Evolutionary conservation across 345 rosid species (phyloP), one percentile per base, ranked within the genome.

Genomic region (Brassica juncea): DNA sequence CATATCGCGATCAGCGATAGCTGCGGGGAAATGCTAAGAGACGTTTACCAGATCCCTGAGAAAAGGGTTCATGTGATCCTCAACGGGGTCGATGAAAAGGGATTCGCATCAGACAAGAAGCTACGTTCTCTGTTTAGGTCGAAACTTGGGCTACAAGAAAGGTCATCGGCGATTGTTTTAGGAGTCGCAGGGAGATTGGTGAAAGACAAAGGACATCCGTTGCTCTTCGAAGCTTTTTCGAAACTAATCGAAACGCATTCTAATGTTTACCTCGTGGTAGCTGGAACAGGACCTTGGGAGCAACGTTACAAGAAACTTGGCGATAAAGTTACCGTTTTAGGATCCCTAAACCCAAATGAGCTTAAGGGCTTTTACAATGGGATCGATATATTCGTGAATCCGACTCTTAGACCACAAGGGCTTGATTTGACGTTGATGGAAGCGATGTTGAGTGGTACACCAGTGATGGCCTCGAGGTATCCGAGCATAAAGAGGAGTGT

Each of bases 1-100:
- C 99, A 95, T 27, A 86, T 95, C 0, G 99, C 99, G 0, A 93
- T 91, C 63, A 95, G 98, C 16, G 93, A 93, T 82, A 95, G 99
- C 39, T 93, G 98, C 15, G 99, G 99, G 0, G 99, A 95, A 77
- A 94, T 94, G 90, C 75, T 94, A 7, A 80, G 98, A 66, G 96
- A 92, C 28, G 88, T 92, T 25, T 95, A 95, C 76, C 99, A 95
- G 74, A 93, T 95, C 30, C 98, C 98, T 0, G 78, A 69, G 6
- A 84, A 71, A 79, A 87, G 98, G 23, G 99, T 95, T 62, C 99
- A 95, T 16, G 99, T 93, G 16, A 95, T 95, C 59, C 86, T 93
- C 19, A 95, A 91, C 10, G 99, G 99, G 1, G 94, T 95, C 10
- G 89, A 91, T 16, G 96, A 91, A 66, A 74, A 85, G 1, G 90